Evolutionary conservation across 2,329 filamentous ascomycete genomes (phyloP).

Genomic region (Chaetomium olivaceum): DNA sequence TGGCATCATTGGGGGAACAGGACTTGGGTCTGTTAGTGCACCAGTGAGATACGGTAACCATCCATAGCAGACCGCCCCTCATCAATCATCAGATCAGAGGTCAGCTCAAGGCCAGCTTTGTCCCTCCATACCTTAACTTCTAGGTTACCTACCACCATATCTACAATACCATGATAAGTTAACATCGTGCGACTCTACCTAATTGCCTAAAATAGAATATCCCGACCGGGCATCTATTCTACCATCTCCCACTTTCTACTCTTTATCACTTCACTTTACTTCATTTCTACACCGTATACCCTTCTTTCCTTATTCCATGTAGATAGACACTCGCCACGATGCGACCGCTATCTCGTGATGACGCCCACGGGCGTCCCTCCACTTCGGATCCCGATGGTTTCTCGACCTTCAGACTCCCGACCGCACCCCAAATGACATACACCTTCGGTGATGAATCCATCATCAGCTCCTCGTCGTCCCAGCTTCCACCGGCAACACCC

Average conservation of each 20-base stretch:
- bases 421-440: slow-evolving; percentile 52
- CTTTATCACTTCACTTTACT: not conserved
- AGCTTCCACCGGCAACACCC: slow-evolving; percentile 29
- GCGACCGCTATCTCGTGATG: slow-evolving; percentile 42
- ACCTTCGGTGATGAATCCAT: slow-evolving; percentile 53
- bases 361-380: slow-evolving; percentile 45
- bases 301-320: slow-evolving; percentile 17
- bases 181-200: not conserved
- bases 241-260: not conserved
- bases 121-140: not conserved
- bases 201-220: not conserved
- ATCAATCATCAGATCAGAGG: not conserved
- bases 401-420: slow-evolving; percentile 37
- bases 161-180: not conserved
- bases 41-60: no score
- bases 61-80: slow-evolving; percentile 2
- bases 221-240: not conserved
- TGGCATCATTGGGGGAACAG: slow-evolving; percentile 21
- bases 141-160: not conserved
- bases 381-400: slow-evolving; percentile 42
- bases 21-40: not conserved
- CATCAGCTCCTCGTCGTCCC: slow-evolving; percentile 40
- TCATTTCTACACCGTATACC: not conserved
- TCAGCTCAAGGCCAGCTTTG: slow-evolving; percentile 3
- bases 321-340: slow-evolving; percentile 22